These are phyloP conservation scores for Camelina laxa DNA, from an alignment of 345 rosid genomes.

Conservation along the genomic window DNA sequence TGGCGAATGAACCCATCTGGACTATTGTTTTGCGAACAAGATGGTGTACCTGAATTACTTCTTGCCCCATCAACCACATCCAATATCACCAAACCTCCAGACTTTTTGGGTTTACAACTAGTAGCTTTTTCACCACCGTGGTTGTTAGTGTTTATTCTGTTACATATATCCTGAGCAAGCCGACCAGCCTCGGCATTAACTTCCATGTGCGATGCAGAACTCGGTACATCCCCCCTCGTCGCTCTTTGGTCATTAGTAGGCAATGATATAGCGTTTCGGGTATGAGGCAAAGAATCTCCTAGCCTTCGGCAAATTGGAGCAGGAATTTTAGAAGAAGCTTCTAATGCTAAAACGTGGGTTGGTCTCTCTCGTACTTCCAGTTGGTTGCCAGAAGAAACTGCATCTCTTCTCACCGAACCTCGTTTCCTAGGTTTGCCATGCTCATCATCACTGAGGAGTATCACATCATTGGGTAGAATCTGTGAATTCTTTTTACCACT, in stretches of 20 bases:
- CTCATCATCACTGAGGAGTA: conserved; percentile 88
- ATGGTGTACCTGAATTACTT: conserved; percentile 51
- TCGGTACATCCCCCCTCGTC: conserved; percentile 40
- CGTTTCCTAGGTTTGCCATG: conserved; percentile 57
- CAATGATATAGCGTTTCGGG: conserved; percentile 40
- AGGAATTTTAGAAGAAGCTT: conserved; percentile 32
- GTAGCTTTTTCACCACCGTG: conserved; percentile 41
- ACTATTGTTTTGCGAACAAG: conserved; percentile 70
- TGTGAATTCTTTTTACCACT: conserved; percentile 48
- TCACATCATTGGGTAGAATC: conserved; percentile 50
- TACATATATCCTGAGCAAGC: conserved; percentile 45
- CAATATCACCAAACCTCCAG: conserved; percentile 48
- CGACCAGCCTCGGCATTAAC: conserved; percentile 45
- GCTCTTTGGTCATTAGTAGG: conserved; percentile 49
- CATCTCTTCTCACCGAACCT: conserved; percentile 42
- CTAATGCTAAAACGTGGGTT: conserved; percentile 42
- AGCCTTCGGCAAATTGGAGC: conserved; percentile 41
- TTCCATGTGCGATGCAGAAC: conserved; percentile 41
- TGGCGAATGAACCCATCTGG: conserved; percentile 75
- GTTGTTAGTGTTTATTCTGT: conserved; percentile 36
- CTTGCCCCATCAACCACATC: conserved; percentile 51
- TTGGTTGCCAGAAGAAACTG: conserved; percentile 28
- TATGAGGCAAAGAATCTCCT: conserved; percentile 45
- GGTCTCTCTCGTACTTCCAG: conserved; percentile 31
- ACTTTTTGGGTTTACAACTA: conserved; percentile 51